phyloP scores from a whole-genome alignment of 495 filamentous ascomycete species.

The Neurospora terricola region DNA sequence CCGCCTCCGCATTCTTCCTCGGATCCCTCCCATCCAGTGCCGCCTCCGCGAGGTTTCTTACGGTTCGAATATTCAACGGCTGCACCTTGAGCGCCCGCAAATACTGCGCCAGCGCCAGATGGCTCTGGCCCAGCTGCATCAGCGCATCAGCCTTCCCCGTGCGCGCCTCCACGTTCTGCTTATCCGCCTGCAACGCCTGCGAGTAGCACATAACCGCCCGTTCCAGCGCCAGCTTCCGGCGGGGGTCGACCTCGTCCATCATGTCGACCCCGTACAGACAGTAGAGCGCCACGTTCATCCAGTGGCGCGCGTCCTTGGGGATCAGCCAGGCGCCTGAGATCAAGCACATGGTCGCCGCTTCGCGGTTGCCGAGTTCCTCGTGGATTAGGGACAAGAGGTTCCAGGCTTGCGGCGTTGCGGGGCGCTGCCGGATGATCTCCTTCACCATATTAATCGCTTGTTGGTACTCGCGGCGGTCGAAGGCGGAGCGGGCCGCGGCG shows the following conservation, averaged over 20 bases:
- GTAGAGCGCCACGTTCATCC: constrained; percentile 58
- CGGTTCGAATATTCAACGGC: constrained; percentile 50
- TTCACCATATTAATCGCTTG: constrained; percentile 50
- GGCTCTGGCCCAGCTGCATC: constrained; percentile 38
- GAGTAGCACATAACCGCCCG: constrained; percentile 60
- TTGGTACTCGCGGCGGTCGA: constrained; percentile 55
- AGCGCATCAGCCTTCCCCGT: constrained; percentile 24
- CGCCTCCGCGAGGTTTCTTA: constrained; percentile 55
- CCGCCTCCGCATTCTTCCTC: constrained; percentile 34
- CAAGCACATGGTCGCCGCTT: constrained; percentile 56
- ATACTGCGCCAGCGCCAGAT: constrained; percentile 53
- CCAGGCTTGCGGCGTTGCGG: constrained; percentile 74
- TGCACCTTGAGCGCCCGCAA: constrained; percentile 46
- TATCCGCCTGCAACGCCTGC: constrained; percentile 54
- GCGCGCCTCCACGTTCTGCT: constrained; percentile 37
- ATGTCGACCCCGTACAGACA: constrained; percentile 45
- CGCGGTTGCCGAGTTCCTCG: constrained; percentile 53
- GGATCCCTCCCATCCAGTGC: constrained; percentile 48
- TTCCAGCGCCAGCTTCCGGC: constrained; percentile 36
- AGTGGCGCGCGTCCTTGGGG: constrained; percentile 55
- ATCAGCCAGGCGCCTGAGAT: constrained; percentile 64
- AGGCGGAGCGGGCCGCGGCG: constrained; percentile 59
- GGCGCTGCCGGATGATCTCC: constrained; percentile 69
- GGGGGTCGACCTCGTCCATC: constrained; percentile 40
- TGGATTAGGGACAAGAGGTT: constrained; percentile 64